Evolutionary conservation across 176 grass and related monocot genomes (phyloP), one percentile per base, ranked within the genome.

Genomic region (Coix lacrymajobi): DNA sequence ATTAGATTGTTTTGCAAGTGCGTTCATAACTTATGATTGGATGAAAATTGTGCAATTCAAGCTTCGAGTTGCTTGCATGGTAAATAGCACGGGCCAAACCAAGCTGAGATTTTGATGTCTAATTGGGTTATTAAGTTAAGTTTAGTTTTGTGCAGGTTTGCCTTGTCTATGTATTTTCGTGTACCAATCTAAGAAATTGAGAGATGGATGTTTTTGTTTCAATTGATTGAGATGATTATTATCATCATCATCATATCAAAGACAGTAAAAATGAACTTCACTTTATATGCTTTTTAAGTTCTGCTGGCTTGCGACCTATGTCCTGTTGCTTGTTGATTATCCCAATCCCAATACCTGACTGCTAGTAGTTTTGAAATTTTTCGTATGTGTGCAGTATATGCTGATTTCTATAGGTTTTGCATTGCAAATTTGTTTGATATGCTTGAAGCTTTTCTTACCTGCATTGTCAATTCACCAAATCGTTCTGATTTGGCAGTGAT

Each of bases 401-500:
- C 26, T 26, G 24, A 26, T 60, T 34, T 36, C 2, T 1, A 8
- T 65, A 1, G 8, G 6, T 12, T 2, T 32, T 79, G 34, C 7
- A 1, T 44, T 11, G 11, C 14, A 30, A 29, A 30, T 13, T 62
- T 29, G 58, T 29, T 62, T 30, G 26, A 2, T 1, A 26, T 60
- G 4, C 7, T 54, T 11, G 0, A 5, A 19, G 9, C 2, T 12
- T 25, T 60, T 26, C 0, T 3, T 26, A 5, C 56, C 24, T 12
- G n/a, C 56, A 12, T 34, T 4, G 24, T 51, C n/a, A 28, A 37
- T 15, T 80, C 63, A 69, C 64, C 8, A 28, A 12, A 26, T 60
- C 24, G 8, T 11, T 60, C n/a, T 44, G 67, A 10, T 29, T 46
- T 62, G 58, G 83, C 85, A 93, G 87, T 40, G 91, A 80, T 4